Evolutionary conservation across 768 basidiomycete species (phyloP), one percentile per base, ranked within the genome.

Genomic region (Calocybe gangraenosa): DNA sequence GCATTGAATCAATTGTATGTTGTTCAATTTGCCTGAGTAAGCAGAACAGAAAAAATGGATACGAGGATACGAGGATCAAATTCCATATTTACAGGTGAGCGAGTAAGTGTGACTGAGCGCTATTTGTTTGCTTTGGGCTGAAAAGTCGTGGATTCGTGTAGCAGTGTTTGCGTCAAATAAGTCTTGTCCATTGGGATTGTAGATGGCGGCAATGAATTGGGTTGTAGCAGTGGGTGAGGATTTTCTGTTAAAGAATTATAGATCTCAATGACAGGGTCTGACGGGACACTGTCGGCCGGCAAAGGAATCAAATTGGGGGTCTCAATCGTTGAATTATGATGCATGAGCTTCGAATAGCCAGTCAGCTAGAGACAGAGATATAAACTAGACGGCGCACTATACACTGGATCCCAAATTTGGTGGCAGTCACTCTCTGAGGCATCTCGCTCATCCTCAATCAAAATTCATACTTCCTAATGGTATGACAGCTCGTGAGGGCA

Each of bases 21-120:
- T 78, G 74, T 48, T 84, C 81, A 41, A 85, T 69, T 53, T 84
- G 79, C 1, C 60, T 54, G 79, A 0, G 76, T 69, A 19, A 84
- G 65, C 46, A 76, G 75, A 37, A 76, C 69, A 25, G 82, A 63
- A 7, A 78, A 66, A 8, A n/a, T n/a, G n/a, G n/a, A n/a, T n/a
- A 68, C 60, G 49, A 79, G 76, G 32, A 81, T 65, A 14, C 73
- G 68, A 6, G 64, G 61, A 46, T 77, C 70, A 34, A 71, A 71
- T 46, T 69, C 69, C 25, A 57, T 31, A 34, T 53, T 50, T 15
- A 56, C 37, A 42, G 57, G 47, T 14, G 59, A 50, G 40, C 54
- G 51, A 37, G 52, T 52, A 18, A 60, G 58, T 13, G 62, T 59
- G 19, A 61, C 42, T 17, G 58, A 49, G n/a, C 52, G 55, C 9